Evolutionary conservation across 768 basidiomycete species (phyloP).

Genomic region (Tremella yokohamensis): DNA sequence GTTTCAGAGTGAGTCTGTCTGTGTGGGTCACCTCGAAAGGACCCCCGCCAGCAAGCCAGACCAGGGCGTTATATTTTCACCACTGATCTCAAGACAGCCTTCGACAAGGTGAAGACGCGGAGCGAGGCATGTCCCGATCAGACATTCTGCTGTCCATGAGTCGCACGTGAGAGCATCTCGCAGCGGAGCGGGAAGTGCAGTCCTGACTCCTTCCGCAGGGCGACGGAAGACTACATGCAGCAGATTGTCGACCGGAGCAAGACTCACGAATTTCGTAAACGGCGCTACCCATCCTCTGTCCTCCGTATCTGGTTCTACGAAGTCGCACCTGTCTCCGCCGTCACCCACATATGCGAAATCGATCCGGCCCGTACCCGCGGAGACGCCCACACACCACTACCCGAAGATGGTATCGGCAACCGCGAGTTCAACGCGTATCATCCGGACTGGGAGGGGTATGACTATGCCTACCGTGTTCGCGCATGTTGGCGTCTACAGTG

Average conservation of each 20-base stretch:
- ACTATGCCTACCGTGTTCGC: conserved; percentile 21
- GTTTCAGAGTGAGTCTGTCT: too few relatives aligned
- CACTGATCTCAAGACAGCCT: too few relatives aligned
- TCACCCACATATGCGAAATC: conserved; percentile 24
- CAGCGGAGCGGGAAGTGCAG: not conserved
- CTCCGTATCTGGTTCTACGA: conserved; percentile 31
- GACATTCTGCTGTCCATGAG: too few relatives aligned
- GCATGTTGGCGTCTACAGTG: conserved; percentile 11
- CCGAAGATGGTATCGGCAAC: conserved; percentile 19
- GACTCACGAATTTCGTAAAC: conserved; percentile 25
- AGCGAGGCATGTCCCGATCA: too few relatives aligned
- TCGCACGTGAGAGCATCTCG: too few relatives aligned
- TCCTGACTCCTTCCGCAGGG: conserved; percentile 5
- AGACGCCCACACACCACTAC: not conserved
- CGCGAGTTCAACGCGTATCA: conserved; percentile 17
- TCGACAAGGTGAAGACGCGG: too few relatives aligned
- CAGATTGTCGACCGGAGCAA: conserved; percentile 18
- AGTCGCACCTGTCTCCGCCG: conserved; percentile 14
- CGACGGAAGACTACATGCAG: conserved; percentile 25
- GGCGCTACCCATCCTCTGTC: conserved; percentile 16
- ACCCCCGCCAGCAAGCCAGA: too few relatives aligned
- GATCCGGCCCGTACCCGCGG: conserved; percentile 7
- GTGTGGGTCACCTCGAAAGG: too few relatives aligned
- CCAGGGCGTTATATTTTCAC: too few relatives aligned
- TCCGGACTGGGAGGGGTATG: conserved; percentile 15